Percentiles rank a stretch among this genome's conserved stretches.
Evolutionary conservation across 306 rosid genomes (phyloP).

Genomic region (Castanospermum australe): DNA sequence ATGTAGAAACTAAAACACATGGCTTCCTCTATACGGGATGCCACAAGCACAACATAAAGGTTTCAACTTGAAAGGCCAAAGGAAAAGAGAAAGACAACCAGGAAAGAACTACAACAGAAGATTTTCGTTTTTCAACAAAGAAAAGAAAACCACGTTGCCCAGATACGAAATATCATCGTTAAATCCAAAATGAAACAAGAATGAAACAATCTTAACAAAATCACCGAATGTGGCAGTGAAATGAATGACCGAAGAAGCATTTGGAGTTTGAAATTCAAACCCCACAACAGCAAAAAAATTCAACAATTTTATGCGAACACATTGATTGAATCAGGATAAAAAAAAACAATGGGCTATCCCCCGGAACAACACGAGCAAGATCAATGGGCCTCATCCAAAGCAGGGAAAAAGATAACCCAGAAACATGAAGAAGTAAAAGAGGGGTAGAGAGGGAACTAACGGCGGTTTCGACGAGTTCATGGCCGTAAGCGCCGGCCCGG

Average conservation of each 20-base stretch:
- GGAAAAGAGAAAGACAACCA: background rate
- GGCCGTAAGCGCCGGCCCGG: conserved; percentile 61
- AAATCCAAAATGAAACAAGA: background rate
- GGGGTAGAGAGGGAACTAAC: conserved; percentile 37
- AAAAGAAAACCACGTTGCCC: background rate
- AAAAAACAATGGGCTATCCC: background rate
- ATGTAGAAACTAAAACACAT: no score
- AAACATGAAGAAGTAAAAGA: background rate
- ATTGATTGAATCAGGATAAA: background rate
- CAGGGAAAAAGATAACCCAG: background rate
- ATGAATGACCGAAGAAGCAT: no score
- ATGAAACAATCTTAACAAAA: background rate
- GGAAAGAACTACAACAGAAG: background rate
- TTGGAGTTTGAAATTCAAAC: no score
- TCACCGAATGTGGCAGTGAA: no score
- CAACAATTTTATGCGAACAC: background rate
- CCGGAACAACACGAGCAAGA: background rate
- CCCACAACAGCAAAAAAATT: background rate
- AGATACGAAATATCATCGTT: background rate
- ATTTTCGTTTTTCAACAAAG: background rate
- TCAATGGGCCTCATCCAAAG: background rate
- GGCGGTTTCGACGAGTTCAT: conserved; percentile 67
- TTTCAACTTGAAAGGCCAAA: no score
- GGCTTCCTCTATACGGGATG: no score
- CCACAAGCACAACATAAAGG: no score